Conservation (phyloP, 129 eudicot genomes). For the Artemisia argyi region DNA sequence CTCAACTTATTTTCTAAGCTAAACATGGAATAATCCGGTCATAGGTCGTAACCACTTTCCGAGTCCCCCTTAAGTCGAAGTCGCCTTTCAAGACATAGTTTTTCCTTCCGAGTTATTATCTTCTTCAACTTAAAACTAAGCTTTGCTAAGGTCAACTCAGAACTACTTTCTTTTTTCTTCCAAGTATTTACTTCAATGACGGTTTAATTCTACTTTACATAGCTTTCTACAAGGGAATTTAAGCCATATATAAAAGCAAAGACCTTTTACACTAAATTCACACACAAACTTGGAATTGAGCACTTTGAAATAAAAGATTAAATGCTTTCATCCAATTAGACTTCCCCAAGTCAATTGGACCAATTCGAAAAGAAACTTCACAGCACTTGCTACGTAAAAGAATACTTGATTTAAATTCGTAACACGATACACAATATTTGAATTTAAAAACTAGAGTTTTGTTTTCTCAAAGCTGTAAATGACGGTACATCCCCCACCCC, state of each 20-base stretch:
- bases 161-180: neutral
- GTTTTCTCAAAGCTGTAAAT: too few relatives aligned
- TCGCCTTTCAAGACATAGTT: too few relatives aligned
- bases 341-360: constrained; percentile 18
- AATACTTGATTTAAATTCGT: neutral
- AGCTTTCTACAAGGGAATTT: constrained; percentile 6
- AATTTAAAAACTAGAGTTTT: neutral
- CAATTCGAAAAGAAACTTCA: constrained; percentile 14
- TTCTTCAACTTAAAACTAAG: neutral
- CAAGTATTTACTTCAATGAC: neutral
- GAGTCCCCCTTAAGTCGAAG: too few relatives aligned
- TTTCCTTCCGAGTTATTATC: neutral
- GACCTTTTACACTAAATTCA: constrained; percentile 25
- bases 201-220: neutral
- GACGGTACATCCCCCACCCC: neutral
- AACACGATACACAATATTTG: neutral
- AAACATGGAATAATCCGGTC: too few relatives aligned
- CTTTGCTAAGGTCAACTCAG: neutral
- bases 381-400: constrained; percentile 1
- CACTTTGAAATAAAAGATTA: constrained; percentile 18
- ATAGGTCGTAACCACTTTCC: too few relatives aligned
- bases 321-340: constrained; percentile 28
- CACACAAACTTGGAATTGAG: constrained; percentile 4
- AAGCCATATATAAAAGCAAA: constrained; percentile 14
- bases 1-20: too few relatives aligned